These are phyloP conservation scores for Thelonectria rubi DNA, from an alignment of 2,329 filamentous ascomycete species.

Conservation along the genomic window DNA sequence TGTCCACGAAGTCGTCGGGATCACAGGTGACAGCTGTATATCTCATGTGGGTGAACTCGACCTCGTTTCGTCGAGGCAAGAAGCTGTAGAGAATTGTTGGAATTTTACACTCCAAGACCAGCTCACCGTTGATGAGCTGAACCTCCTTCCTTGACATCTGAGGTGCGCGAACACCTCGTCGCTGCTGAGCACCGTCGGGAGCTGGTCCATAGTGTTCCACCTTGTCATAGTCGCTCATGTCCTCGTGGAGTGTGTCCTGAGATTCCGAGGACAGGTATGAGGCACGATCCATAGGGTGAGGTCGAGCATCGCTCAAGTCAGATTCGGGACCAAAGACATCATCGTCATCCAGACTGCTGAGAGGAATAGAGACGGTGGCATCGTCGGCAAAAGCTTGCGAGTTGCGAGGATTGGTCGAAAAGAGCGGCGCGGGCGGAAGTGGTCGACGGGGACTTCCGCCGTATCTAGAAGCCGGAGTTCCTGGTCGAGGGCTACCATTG, in stretches of 20 bases:
- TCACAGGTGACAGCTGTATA: constrained; percentile 99
- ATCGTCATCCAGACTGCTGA: constrained; percentile 65
- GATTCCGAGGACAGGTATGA: constrained; percentile 64
- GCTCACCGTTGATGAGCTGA: constrained; percentile 94
- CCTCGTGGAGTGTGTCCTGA: constrained; percentile 64
- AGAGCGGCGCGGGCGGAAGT: constrained; percentile 87
- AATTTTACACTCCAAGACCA: constrained; percentile 98
- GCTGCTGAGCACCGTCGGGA: constrained; percentile 84
- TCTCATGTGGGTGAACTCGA: constrained; percentile 98
- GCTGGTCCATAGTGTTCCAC: constrained; percentile 87
- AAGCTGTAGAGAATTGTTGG: constrained; percentile 98
- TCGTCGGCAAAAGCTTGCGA: constrained; percentile 70
- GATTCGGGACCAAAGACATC: constrained; percentile 77
- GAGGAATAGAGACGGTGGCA: constrained; percentile 76
- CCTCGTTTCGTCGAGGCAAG: constrained; percentile 87
- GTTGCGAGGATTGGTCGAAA: constrained; percentile 64
- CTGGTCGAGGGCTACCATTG: constrained; percentile 88
- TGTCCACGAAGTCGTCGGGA: constrained; percentile 88
- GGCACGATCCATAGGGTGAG: constrained; percentile 59
- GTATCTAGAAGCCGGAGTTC: constrained; percentile 89
- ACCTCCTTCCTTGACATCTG: constrained; percentile 96
- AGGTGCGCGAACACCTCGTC: constrained; percentile 84
- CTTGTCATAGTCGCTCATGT: constrained; percentile 60
- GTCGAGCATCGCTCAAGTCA: constrained; percentile 62
- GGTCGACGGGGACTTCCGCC: constrained; percentile 87